Conservation (phyloP, 1,284 basidiomycete species). For the Rugosomyces carneus region DNA sequence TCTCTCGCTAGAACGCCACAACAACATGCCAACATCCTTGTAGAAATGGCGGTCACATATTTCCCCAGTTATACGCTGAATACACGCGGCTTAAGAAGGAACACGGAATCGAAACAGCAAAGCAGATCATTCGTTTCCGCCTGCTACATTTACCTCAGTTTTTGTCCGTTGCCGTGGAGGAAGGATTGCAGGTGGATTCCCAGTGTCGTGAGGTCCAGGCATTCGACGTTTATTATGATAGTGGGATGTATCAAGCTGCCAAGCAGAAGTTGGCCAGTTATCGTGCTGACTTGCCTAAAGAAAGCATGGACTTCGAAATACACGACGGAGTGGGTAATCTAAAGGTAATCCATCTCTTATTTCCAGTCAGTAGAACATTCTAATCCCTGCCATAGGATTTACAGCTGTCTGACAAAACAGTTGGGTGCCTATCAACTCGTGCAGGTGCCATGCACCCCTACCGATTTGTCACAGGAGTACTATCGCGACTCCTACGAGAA, state of each 20-base stretch:
- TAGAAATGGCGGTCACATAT: conserved; percentile 70
- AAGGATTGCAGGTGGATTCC: conserved; percentile 38
- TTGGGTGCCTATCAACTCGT: conserved; percentile 41
- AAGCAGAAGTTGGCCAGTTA: conserved; percentile 36
- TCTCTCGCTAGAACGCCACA: background rate
- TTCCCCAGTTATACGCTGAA: conserved; percentile 55
- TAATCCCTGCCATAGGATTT: conserved; percentile 31
- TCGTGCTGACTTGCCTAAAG: conserved; percentile 38
- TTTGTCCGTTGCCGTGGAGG: conserved; percentile 39
- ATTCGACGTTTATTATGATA: conserved; percentile 44
- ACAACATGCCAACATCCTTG: background rate
- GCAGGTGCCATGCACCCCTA: conserved; percentile 55
- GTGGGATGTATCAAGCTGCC: conserved; percentile 31
- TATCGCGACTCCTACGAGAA: conserved; percentile 38
- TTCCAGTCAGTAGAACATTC: background rate
- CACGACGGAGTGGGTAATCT: conserved; percentile 30
- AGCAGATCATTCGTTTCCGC: conserved; percentile 54
- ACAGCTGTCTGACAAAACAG: conserved; percentile 35
- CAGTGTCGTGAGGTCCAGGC: conserved; percentile 44
- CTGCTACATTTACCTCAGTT: conserved; percentile 48
- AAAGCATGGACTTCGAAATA: conserved; percentile 31
- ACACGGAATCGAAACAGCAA: conserved; percentile 42
- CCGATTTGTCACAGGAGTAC: conserved; percentile 47
- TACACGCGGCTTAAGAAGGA: conserved; percentile 44
- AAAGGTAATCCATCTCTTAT: conserved; percentile 21